Base-by-base conservation (phyloP, 805 yeast species). In the Kuraishia capsulata region DNA sequence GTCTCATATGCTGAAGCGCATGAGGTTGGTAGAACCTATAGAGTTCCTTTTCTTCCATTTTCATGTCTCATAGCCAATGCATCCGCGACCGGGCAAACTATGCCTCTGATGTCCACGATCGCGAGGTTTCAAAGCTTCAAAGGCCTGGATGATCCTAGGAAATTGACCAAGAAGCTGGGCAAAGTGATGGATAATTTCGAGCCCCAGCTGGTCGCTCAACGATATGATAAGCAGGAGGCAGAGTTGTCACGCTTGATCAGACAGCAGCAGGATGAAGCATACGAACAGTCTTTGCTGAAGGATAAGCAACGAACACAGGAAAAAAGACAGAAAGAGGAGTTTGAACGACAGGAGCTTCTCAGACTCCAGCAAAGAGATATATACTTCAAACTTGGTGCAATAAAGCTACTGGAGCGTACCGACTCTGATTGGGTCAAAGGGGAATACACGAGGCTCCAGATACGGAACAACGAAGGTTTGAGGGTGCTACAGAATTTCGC, bases 201-300 rank as follows among this genome's bases (percentile, higher is more conserved):
- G 37, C 78, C 81, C 0, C 88, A 82, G 48, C 55, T 83, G 38
- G 54, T 71, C 1, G 61, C 73, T 4, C 82, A 79, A 37, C 64
- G 81, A 42, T 57, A 64, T 4, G 90, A 82, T 49, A 69, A 70
- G 36, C 68, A 76, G 40, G 85, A 81, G 42, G 60, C 76, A 36
- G 73, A 71, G 33, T 56, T 70, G 43, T 67, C 79, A 26, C 75
- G 87, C 49, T 60, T 71, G 21, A 59, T 83, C 16, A 69, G 76
- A 45, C 70, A 73, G 46, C 69, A 75, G 44, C 92, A 83, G 54
- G 87, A 82, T 46, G 60, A 64, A 36, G 86, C 85, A 16, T 84
- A 76, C 50, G 69, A 75, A 45, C 71, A 67, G 43, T 76, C 87
- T 0, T 58, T 83, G 37, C 59, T 68, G 26, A 65, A 62, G 35